Evolutionary conservation across 371 early-diverging fungal genomes (phyloP).

Genomic region (Syncephalastrum racemosum): DNA sequence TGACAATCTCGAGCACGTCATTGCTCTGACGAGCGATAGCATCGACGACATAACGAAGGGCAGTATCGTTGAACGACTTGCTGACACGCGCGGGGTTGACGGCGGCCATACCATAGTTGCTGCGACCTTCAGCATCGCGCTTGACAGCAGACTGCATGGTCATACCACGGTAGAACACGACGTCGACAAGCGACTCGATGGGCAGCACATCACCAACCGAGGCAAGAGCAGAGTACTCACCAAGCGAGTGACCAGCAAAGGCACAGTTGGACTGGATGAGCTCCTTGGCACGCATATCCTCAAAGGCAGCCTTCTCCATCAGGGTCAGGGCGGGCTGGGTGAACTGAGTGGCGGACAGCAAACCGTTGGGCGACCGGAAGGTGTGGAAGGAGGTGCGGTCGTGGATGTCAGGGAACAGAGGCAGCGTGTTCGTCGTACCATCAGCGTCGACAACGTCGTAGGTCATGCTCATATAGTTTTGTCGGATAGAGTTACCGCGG

Average conservation of each 20-base stretch:
- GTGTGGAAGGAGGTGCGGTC: conserved; percentile 84
- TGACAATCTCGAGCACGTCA: conserved; percentile 92
- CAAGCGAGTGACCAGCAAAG: conserved; percentile 96
- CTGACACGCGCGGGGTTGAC: conserved; percentile 92
- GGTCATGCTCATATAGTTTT: conserved; percentile 89
- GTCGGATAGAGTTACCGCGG: conserved; percentile 88
- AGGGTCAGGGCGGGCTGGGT: conserved; percentile 92
- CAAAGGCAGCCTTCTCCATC: conserved; percentile 92
- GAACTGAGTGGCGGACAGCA: conserved; percentile 95
- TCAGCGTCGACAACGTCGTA: conserved; percentile 82
- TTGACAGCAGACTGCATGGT: conserved; percentile 95
- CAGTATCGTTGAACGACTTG: conserved; percentile 82
- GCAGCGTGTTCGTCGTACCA: conserved; percentile 71
- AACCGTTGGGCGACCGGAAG: conserved; percentile 88
- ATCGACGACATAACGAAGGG: conserved; percentile 79
- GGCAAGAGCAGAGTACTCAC: conserved; percentile 94
- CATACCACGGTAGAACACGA: conserved; percentile 96
- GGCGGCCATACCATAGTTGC: conserved; percentile 95
- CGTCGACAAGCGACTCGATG: conserved; percentile 86
- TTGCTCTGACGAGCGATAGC: conserved; percentile 77
- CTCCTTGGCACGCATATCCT: conserved; percentile 89
- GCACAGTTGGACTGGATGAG: conserved; percentile 81
- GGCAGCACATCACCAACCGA: conserved; percentile 89
- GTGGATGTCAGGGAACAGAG: conserved; percentile 89
- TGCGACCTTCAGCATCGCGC: conserved; percentile 80